phyloP scores from a whole-genome alignment of 345 rosid genomes.

The Salix koriyanagi region DNA sequence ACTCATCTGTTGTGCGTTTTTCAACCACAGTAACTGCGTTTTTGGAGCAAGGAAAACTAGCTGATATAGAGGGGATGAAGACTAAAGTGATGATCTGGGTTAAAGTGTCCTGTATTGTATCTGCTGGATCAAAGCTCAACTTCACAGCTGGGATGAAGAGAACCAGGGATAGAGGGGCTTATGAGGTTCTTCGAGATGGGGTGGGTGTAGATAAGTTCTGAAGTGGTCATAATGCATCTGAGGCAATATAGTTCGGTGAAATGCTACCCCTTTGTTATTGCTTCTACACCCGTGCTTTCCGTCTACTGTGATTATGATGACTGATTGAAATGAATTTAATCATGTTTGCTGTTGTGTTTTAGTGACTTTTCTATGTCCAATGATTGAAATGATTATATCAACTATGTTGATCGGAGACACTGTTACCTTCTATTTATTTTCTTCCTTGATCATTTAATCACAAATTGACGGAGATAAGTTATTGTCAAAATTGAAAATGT shows the following conservation, averaged over 20 bases:
- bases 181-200: slow-evolving; percentile 77
- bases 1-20: slow-evolving; percentile 78
- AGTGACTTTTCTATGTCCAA: neutral
- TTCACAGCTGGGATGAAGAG: slow-evolving; percentile 79
- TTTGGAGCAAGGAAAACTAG: slow-evolving; percentile 78
- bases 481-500: neutral
- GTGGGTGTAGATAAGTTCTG: slow-evolving; percentile 70
- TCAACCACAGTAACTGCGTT: slow-evolving; percentile 58
- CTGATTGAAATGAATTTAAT: neutral
- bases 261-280: neutral
- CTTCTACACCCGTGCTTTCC: neutral
- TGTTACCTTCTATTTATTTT: neutral
- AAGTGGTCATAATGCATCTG: slow-evolving; percentile 10
- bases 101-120: slow-evolving; percentile 63
- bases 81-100: slow-evolving; percentile 88
- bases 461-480: neutral
- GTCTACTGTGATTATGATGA: slow-evolving; percentile 8
- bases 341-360: neutral
- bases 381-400: neutral
- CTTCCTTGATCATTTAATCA: too few species aligned
- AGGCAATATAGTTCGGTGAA: slow-evolving; percentile 1
- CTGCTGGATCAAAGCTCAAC: slow-evolving; percentile 70
- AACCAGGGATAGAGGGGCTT: slow-evolving; percentile 65
- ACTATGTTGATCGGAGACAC: neutral
- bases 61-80: slow-evolving; percentile 84